A percentile compares a stretch with the other conserved stretches of the same genome.
These are phyloP conservation scores for Talaromyces rugulosus DNA, from an alignment of 2,329 filamentous ascomycete genomes.

Conservation along the genomic window DNA sequence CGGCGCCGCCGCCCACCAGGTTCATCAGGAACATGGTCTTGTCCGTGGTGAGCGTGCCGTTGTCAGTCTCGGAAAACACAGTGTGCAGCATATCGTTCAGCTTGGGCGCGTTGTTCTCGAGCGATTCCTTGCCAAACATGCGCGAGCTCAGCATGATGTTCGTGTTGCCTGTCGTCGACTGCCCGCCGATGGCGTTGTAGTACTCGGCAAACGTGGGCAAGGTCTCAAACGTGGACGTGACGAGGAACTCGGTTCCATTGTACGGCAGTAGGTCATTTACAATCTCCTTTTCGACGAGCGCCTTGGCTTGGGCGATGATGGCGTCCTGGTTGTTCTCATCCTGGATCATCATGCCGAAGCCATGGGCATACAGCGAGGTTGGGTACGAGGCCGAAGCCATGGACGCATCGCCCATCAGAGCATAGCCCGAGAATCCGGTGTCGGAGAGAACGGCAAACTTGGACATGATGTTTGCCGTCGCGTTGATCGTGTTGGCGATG, in stretches of 20 bases:
- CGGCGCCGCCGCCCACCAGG: conserved; percentile 33
- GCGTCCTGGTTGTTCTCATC: not conserved
- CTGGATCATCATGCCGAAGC: not conserved
- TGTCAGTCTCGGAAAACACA: conserved; percentile 22
- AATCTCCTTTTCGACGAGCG: not conserved
- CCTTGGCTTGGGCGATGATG: not conserved
- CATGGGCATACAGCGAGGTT: not conserved
- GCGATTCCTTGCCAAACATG: not conserved
- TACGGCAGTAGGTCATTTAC: not conserved
- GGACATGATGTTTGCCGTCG: conserved; percentile 48
- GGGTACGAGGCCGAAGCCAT: not conserved
- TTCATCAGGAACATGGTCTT: conserved; percentile 31
- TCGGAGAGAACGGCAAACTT: conserved; percentile 41
- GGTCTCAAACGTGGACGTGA: not conserved
- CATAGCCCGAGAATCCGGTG: conserved; percentile 20
- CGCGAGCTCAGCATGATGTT: not conserved
- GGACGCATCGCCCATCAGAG: not conserved
- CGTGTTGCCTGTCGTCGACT: not conserved
- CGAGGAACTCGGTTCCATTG: not conserved
- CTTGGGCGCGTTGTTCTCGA: conserved; percentile 17
- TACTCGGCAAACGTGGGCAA: not conserved
- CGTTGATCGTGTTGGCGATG: conserved; percentile 60
- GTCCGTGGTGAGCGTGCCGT: conserved; percentile 25
- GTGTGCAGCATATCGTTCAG: conserved; percentile 34
- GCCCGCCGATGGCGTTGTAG: not conserved